These are phyloP conservation scores for Cryptococcus sp. DNA, from an alignment of 1,284 basidiomycete species.

Conservation along the genomic window DNA sequence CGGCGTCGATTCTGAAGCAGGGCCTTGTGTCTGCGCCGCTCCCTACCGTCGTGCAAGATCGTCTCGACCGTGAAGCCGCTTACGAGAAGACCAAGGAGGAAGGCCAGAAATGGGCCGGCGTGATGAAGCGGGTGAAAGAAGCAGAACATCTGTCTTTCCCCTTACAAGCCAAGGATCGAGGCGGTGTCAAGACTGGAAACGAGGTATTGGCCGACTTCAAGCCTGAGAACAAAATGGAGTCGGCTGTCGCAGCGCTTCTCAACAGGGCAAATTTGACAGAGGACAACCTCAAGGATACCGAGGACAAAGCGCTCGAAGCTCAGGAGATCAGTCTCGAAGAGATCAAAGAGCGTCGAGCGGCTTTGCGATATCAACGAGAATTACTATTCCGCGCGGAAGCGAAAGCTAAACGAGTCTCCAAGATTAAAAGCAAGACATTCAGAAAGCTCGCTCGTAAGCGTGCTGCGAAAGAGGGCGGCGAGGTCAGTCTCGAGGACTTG, in stretches of 20 bases:
- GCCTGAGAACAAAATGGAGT: slow-evolving; percentile 78
- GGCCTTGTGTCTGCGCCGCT: slow-evolving; percentile 81
- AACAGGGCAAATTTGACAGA: slow-evolving; percentile 77
- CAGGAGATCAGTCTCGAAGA: slow-evolving; percentile 76
- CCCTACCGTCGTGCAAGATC: slow-evolving; percentile 81
- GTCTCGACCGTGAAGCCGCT: slow-evolving; percentile 88
- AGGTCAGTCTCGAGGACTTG: slow-evolving; percentile 57
- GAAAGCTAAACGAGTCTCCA: slow-evolving; percentile 86
- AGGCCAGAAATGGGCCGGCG: slow-evolving; percentile 89
- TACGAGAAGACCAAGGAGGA: slow-evolving; percentile 91
- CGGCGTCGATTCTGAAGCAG: slow-evolving; percentile 60
- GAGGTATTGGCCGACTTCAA: slow-evolving; percentile 62
- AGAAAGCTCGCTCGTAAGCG: slow-evolving; percentile 79
- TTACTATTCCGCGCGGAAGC: slow-evolving; percentile 91
- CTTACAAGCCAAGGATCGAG: slow-evolving; percentile 70
- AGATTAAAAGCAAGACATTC: slow-evolving; percentile 96
- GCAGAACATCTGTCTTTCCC: slow-evolving; percentile 92
- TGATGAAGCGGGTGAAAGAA: slow-evolving; percentile 86
- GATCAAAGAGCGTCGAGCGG: slow-evolving; percentile 73
- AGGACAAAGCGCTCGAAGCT: slow-evolving; percentile 74
- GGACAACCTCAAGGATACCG: slow-evolving; percentile 71
- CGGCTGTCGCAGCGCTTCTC: slow-evolving; percentile 72
- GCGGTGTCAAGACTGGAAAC: slow-evolving; percentile 48
- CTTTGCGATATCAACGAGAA: slow-evolving; percentile 85
- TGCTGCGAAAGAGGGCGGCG: slow-evolving; percentile 61